These are phyloP conservation scores for Trichoderma koningiopsis DNA, from an alignment of 2,329 filamentous ascomycete species.

Conservation along the genomic window DNA sequence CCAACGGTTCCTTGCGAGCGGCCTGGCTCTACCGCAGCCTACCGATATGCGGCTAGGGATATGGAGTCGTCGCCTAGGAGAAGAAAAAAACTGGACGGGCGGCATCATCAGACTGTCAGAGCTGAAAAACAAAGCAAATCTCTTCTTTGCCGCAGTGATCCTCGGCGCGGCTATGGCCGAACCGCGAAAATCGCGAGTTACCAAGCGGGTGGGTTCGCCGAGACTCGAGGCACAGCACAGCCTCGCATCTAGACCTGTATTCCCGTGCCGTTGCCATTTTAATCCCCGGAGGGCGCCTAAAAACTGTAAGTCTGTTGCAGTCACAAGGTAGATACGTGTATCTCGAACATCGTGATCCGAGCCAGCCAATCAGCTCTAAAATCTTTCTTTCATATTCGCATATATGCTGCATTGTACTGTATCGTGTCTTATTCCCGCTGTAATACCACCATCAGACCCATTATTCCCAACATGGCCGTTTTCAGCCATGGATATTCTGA, in stretches of 20 bases:
- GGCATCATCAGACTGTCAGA: neutral
- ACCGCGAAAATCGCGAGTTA: neutral
- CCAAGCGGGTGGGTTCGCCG: neutral
- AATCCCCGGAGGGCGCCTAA: neutral
- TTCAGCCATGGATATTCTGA: slow-evolving; percentile 97
- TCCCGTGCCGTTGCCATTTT: neutral
- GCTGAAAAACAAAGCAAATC: neutral
- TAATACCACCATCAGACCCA: slow-evolving; percentile 90
- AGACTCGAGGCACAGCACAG: neutral
- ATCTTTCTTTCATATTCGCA: slow-evolving; percentile 2
- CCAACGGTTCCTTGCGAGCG: neutral
- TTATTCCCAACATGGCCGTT: slow-evolving; percentile 89
- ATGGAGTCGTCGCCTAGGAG: neutral
- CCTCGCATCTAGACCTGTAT: neutral
- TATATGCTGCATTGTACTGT: neutral
- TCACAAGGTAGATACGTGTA: neutral
- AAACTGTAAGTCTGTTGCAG: neutral
- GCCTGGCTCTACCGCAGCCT: neutral
- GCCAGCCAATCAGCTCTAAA: neutral
- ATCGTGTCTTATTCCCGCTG: slow-evolving; percentile 71
- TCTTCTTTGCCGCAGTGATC: neutral
- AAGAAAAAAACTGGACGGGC: neutral
- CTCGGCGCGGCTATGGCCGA: neutral
- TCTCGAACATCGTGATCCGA: neutral
- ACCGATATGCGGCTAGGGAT: neutral